phyloP scores from a whole-genome alignment of 2,329 filamentous ascomycete genomes.

The Aureobasidium zeae region DNA sequence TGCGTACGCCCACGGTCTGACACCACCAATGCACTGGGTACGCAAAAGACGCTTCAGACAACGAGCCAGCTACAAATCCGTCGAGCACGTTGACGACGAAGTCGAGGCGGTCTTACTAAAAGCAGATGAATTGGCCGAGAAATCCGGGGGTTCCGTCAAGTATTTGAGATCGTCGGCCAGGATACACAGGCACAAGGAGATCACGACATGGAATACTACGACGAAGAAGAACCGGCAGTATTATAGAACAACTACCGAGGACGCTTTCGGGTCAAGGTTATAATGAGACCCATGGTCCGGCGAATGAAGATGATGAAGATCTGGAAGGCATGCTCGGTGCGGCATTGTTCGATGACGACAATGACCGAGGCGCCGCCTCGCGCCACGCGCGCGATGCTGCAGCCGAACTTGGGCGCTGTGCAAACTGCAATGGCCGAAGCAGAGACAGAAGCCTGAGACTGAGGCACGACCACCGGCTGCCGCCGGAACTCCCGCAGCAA shows the following conservation, averaged over 20 bases:
- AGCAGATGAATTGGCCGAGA: slow-evolving; percentile 50
- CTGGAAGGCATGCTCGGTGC: slow-evolving; percentile 24
- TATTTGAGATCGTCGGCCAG: slow-evolving; percentile 42
- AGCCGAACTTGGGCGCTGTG: slow-evolving; percentile 31
- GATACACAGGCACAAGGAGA: slow-evolving; percentile 31
- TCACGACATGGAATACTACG: slow-evolving; percentile 32
- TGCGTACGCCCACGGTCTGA: slow-evolving; percentile 75
- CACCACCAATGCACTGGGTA: slow-evolving; percentile 79
- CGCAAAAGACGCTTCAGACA: slow-evolving; percentile 76
- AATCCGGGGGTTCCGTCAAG: slow-evolving; percentile 43
- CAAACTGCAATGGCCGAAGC: slow-evolving; percentile 24
- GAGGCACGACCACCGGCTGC: slow-evolving; percentile 20
- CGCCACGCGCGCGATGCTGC: slow-evolving; percentile 21
- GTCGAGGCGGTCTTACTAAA: slow-evolving; percentile 65
- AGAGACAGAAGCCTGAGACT: slow-evolving; percentile 2
- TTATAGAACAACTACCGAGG: slow-evolving; percentile 28
- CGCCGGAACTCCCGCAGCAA: slow-evolving; percentile 22
- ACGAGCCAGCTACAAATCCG: slow-evolving; percentile 70
- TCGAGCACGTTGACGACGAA: slow-evolving; percentile 72
- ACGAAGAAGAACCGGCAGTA: slow-evolving; percentile 29
- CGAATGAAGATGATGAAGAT: slow-evolving; percentile 32
- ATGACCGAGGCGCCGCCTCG: slow-evolving; percentile 24
- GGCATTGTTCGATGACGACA: slow-evolving; percentile 24
- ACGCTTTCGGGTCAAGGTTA: slow-evolving; percentile 25
- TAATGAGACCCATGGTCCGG: slow-evolving; percentile 34